Evolutionary conservation across 2,329 filamentous ascomycete genomes (phyloP).

Genomic region (Alternaria dauci): DNA sequence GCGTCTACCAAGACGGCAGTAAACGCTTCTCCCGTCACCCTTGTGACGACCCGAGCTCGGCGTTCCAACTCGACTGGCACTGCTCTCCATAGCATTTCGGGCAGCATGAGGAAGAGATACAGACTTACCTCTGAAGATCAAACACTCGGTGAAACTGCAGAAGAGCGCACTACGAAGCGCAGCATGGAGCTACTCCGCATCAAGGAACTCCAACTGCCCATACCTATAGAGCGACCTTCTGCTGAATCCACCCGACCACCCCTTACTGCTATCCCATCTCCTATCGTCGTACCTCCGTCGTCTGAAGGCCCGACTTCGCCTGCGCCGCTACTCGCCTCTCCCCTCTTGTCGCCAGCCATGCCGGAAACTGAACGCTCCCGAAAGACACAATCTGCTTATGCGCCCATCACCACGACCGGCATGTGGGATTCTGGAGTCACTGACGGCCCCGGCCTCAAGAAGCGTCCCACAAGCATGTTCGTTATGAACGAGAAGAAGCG

Average conservation of each 20-base stretch:
- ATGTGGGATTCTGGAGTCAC: conserved; percentile 49
- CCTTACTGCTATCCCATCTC: conserved; percentile 19
- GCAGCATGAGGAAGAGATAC: conserved; percentile 41
- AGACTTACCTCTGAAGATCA: conserved; percentile 41
- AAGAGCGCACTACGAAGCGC: conserved; percentile 44
- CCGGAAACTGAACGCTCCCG: conserved; percentile 27
- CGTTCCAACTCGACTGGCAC: conserved; percentile 48
- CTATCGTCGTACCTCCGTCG: conserved; percentile 24
- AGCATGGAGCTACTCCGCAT: conserved; percentile 44
- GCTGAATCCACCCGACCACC: conserved; percentile 5
- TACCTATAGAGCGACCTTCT: conserved; percentile 21
- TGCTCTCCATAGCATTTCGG: conserved; percentile 33
- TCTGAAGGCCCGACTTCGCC: conserved; percentile 14
- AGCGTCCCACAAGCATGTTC: conserved; percentile 45
- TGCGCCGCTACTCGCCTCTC: conserved; percentile 20
- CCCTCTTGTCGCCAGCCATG: conserved; percentile 24
- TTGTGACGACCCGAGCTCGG: conserved; percentile 38
- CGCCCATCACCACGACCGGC: conserved; percentile 45
- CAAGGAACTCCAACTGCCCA: conserved; percentile 39
- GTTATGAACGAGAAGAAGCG: conserved; percentile 45
- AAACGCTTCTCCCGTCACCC: conserved; percentile 30
- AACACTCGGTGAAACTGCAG: conserved; percentile 40
- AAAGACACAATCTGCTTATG: conserved; percentile 44
- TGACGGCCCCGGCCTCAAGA: conserved; percentile 38
- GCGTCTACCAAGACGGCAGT: conserved; percentile 28